phyloP scores from a whole-genome alignment of 768 basidiomycete species.

The Suillus subaureus region DNA sequence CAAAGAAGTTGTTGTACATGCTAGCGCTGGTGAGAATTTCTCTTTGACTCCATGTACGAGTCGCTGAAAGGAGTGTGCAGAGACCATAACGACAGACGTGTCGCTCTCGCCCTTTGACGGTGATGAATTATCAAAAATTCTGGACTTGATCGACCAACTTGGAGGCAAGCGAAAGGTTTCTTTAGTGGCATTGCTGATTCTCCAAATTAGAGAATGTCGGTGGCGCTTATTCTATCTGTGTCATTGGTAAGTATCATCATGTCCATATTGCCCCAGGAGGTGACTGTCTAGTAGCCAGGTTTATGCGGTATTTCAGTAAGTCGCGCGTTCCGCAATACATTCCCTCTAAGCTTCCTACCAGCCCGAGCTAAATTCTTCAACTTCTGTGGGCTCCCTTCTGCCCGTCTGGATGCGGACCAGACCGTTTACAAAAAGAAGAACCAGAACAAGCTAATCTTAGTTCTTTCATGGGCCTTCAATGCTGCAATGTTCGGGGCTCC shows the following conservation, averaged over 20 bases:
- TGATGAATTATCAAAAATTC: slow-evolving; percentile 10
- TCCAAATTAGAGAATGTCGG: slow-evolving; percentile 1
- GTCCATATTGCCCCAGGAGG: not conserved
- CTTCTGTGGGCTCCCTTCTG: slow-evolving; percentile 47
- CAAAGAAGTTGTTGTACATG: slow-evolving; percentile 9
- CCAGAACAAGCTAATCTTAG: slow-evolving; percentile 8
- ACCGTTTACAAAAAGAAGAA: slow-evolving; percentile 35
- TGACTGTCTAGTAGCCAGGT: slow-evolving; percentile 32
- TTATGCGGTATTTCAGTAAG: slow-evolving; percentile 48
- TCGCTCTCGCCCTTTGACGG: slow-evolving; percentile 14
- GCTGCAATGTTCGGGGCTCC: slow-evolving; percentile 30
- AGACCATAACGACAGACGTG: slow-evolving; percentile 9
- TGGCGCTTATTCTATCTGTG: slow-evolving; percentile 5
- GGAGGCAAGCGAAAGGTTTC: slow-evolving; percentile 2
- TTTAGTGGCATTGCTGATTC: not conserved
- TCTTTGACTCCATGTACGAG: not conserved
- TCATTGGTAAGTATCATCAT: not conserved
- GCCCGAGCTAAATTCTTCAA: slow-evolving; percentile 42
- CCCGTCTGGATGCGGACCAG: slow-evolving; percentile 47
- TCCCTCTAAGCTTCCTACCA: slow-evolving; percentile 5
- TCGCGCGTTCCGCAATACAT: not conserved
- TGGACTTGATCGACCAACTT: slow-evolving; percentile 11
- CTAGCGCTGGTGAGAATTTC: slow-evolving; percentile 23
- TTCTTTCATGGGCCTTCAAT: slow-evolving; percentile 19
- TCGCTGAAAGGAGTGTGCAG: slow-evolving; percentile 22